phyloP scores from a whole-genome alignment of 2,329 filamentous ascomycete species.

The Fusarium tupiense region DNA sequence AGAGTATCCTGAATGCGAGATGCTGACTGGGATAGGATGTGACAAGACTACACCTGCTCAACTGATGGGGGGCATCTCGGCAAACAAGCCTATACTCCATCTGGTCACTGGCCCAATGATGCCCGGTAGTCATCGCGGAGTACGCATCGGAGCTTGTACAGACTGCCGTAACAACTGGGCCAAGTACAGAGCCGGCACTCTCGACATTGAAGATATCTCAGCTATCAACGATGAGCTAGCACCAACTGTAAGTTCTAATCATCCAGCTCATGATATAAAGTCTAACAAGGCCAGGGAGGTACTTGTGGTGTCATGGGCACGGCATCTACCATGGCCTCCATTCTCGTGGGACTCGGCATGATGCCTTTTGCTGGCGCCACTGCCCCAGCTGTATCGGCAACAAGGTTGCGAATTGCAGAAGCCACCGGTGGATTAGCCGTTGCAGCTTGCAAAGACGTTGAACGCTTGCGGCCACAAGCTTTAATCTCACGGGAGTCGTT shows the following conservation, averaged over 20 bases:
- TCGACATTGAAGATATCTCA: slow-evolving; percentile 77
- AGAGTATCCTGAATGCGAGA: rapidly evolving
- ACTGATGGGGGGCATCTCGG: slow-evolving; percentile 79
- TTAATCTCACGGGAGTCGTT: slow-evolving; percentile 80
- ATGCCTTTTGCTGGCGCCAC: slow-evolving; percentile 81
- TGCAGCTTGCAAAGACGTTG: slow-evolving; percentile 69
- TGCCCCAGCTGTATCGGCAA: slow-evolving; percentile 79
- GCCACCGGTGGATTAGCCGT: slow-evolving; percentile 77
- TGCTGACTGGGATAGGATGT: slow-evolving; percentile 60
- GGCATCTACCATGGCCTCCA: slow-evolving; percentile 88
- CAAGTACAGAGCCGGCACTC: slow-evolving; percentile 69
- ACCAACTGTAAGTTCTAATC: slow-evolving; percentile 63
- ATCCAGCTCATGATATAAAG: rapidly evolving
- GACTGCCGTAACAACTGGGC: slow-evolving; percentile 82
- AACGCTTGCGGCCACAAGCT: slow-evolving; percentile 73
- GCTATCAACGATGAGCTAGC: slow-evolving; percentile 78
- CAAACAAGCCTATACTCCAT: slow-evolving; percentile 76
- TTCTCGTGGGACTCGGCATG: slow-evolving; percentile 84
- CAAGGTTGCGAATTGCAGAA: slow-evolving; percentile 83
- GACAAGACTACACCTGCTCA: slow-evolving; percentile 81
- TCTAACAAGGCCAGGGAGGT: slow-evolving; percentile 58
- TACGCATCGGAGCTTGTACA: slow-evolving; percentile 76
- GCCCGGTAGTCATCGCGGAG: slow-evolving; percentile 73
- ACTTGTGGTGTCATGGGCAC: slow-evolving; percentile 94
- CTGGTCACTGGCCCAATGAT: slow-evolving; percentile 80